Percentiles rank a stretch among this genome's conserved stretches.
Evolutionary conservation across 768 basidiomycete genomes (phyloP).

Genomic region (Pulveroboletus frians): DNA sequence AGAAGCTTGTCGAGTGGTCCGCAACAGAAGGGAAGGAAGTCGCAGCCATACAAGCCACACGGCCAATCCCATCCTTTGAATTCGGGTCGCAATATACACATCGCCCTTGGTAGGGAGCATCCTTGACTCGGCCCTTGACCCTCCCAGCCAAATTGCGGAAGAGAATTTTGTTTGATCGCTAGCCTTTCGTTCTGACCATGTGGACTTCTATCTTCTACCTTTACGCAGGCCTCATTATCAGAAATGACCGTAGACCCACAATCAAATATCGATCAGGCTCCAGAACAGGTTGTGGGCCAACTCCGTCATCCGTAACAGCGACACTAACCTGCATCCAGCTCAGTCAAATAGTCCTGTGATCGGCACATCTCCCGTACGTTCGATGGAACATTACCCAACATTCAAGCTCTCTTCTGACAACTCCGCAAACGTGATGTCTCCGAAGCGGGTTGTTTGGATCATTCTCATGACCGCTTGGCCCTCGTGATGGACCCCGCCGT

Average conservation of each 20-base stretch:
- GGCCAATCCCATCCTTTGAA: not conserved
- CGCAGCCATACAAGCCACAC: not conserved
- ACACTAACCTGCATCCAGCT: not conserved
- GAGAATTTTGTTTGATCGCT: constrained; percentile 14
- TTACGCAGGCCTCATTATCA: not conserved
- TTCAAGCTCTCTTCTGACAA: not conserved
- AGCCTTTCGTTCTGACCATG: constrained; percentile 25
- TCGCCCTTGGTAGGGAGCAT: not conserved
- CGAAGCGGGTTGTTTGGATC: not conserved
- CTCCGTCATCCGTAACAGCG: not conserved
- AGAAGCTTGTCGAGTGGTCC: not conserved
- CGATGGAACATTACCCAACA: not conserved
- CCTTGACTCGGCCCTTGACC: constrained; percentile 8
- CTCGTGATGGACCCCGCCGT: constrained; percentile 38
- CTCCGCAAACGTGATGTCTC: not conserved
- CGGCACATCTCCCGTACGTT: not conserved
- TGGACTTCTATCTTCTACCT: constrained; percentile 13
- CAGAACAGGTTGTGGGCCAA: not conserved
- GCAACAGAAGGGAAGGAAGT: not conserved
- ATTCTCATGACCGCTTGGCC: constrained; percentile 13
- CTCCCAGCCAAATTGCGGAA: not conserved
- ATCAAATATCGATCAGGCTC: not conserved
- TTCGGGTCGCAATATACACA: not conserved
- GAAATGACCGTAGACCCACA: not conserved
- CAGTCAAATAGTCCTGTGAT: not conserved